Evolutionary conservation across 1,284 basidiomycete species (phyloP), one percentile per base, ranked within the genome.

Genomic region (Peniophora sp.): DNA sequence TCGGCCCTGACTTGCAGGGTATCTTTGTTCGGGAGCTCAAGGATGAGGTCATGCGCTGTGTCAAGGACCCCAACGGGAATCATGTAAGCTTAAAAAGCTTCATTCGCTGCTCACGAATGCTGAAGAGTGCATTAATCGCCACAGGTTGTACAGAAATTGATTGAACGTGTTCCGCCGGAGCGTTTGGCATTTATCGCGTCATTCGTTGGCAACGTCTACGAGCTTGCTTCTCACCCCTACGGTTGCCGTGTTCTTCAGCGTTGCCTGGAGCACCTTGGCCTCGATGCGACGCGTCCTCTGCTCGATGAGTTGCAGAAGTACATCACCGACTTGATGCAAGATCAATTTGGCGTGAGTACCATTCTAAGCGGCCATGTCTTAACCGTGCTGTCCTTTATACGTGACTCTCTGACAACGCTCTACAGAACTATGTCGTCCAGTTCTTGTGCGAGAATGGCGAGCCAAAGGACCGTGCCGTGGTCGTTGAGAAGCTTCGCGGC

Each of bases 191-290:
- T 97, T 62, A 78, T 95, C 50, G 71, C 78, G 47, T 73, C 79
- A 1, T 97, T 98, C 74, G 74, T 78, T 11, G 89, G 89, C 3
- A 85, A 88, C 57, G 89, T 97, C n/a, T 80, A 82, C 54, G 81
- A 86, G 50, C 74, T 99, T 18, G 85, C 94, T 1, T 88, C 85
- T 1, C 94, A 99, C 64, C 86, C 92, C 1, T 98, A 95, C 59
- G 94, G 94, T 0, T 99, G 97, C 63, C 84, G 97, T 9, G 97
- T 99, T 14, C 76, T 99, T 18, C 97, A 99, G 67, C 79, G 93
- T 50, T 91, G 90, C 63, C 85, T 99, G 53, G 94, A 97, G 64
- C 81, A 92, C 60, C 75, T 97, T 37, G 79, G 84, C 0, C 76
- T 83, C 18, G 77, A 79, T 8, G 79, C 83, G 52, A 84, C 81